These are phyloP conservation scores for Cyberlindnera mrakii DNA, from an alignment of 805 yeast species.

Conservation along the genomic window DNA sequence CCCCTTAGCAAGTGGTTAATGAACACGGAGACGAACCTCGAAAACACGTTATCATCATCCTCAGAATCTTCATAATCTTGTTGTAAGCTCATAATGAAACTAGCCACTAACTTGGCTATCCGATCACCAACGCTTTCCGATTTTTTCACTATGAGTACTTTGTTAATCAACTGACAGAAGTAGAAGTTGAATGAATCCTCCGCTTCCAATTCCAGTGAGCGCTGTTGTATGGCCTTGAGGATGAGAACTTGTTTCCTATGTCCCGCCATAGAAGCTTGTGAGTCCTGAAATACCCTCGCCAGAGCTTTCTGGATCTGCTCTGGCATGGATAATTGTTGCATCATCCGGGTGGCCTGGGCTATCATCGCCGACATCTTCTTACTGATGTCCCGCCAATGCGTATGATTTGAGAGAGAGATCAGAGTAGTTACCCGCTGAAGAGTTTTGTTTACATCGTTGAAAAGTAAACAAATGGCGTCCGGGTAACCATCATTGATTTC, in stretches of 20 bases:
- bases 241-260: constrained; percentile 70
- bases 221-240: constrained; percentile 50
- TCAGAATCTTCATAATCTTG: constrained; percentile 23
- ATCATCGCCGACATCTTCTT: constrained; percentile 11
- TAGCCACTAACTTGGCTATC: constrained; percentile 60
- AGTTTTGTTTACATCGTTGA: background rate
- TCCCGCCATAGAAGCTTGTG: constrained; percentile 67
- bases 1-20: constrained; percentile 72
- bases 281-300: constrained; percentile 71
- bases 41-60: constrained; percentile 34
- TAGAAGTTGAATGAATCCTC: constrained; percentile 54
- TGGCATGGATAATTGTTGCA: constrained; percentile 20
- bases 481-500: constrained; percentile 4
- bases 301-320: constrained; percentile 41
- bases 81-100: constrained; percentile 45
- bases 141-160: constrained; percentile 61
- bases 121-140: constrained; percentile 71
- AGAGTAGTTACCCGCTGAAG: background rate
- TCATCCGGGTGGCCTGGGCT: constrained; percentile 10
- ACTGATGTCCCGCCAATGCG: no score
- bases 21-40: constrained; percentile 52
- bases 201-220: constrained; percentile 44
- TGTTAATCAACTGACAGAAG: constrained; percentile 58
- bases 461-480: background rate
- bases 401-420: background rate